phyloP scores from a whole-genome alignment of 2,329 filamentous ascomycete genomes.

The Colletotrichum costaricense region DNA sequence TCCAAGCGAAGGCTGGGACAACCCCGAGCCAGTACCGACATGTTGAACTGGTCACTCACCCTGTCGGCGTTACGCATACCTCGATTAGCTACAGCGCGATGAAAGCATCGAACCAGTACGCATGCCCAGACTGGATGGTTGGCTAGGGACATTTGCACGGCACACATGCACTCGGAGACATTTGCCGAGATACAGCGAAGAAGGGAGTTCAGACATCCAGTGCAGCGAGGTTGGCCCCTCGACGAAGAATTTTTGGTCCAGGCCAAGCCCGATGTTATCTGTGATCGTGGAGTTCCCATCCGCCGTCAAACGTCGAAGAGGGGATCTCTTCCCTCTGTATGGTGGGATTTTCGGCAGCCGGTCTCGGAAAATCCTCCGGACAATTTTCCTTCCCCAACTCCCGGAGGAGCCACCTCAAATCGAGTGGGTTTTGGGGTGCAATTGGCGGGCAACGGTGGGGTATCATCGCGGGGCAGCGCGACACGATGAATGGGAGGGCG shows the following conservation, averaged over 20 bases:
- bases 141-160: slow-evolving; percentile 12
- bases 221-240: slow-evolving; percentile 14
- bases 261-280: slow-evolving; percentile 19
- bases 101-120: background rate
- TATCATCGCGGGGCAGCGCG: slow-evolving; percentile 39
- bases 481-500: slow-evolving; percentile 21
- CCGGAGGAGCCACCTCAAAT: slow-evolving; percentile 10
- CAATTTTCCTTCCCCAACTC: slow-evolving; percentile 31
- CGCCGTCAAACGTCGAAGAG: background rate
- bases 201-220: background rate
- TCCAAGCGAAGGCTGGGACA: background rate
- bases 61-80: background rate
- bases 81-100: background rate
- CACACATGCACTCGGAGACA: slow-evolving; percentile 19
- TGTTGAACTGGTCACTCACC: background rate
- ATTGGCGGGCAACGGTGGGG: slow-evolving; percentile 33
- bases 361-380: slow-evolving; percentile 39
- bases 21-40: slow-evolving; percentile 33
- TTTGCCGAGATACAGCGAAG: slow-evolving; percentile 31
- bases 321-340: slow-evolving; percentile 39
- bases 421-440: slow-evolving; percentile 27
- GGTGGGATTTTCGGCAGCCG: slow-evolving; percentile 48
- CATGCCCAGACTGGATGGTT: background rate
- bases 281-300: slow-evolving; percentile 7
- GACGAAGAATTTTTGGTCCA: slow-evolving; percentile 3